Conservation (phyloP, 2,329 filamentous ascomycete genomes). For the Exophiala calicioides region DNA sequence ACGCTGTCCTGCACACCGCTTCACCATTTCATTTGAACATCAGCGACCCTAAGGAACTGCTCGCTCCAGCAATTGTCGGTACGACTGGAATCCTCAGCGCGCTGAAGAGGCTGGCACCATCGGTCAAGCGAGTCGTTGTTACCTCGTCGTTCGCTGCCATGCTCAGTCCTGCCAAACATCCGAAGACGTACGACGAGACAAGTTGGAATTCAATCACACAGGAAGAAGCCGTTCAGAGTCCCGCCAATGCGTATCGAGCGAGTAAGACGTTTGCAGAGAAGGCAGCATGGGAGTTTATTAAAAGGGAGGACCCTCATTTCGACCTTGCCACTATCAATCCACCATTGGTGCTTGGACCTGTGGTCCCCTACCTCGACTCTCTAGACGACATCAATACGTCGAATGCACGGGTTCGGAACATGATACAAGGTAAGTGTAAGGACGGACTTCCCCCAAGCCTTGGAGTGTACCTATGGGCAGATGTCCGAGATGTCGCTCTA, state of each 20-base stretch:
- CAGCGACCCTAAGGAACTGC: conserved; percentile 62
- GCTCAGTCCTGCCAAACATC: conserved; percentile 43
- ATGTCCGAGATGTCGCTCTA: conserved; percentile 52
- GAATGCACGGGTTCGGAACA: conserved; percentile 65
- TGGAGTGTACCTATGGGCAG: conserved; percentile 60
- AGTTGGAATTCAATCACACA: conserved; percentile 48
- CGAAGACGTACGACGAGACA: conserved; percentile 40
- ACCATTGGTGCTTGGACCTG: conserved; percentile 64
- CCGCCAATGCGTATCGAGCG: conserved; percentile 45
- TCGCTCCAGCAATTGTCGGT: conserved; percentile 64
- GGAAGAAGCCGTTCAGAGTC: conserved; percentile 41
- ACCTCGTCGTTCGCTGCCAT: conserved; percentile 71
- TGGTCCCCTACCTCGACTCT: conserved; percentile 64
- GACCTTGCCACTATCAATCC: conserved; percentile 63
- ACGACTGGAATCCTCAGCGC: conserved; percentile 64
- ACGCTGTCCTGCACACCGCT: conserved; percentile 73
- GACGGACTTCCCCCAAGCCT: conserved; percentile 43
- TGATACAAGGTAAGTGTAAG: conserved; percentile 28
- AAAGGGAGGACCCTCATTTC: conserved; percentile 59
- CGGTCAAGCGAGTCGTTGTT: conserved; percentile 71
- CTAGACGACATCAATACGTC: conserved; percentile 71
- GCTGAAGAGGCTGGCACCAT: conserved; percentile 61
- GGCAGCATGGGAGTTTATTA: conserved; percentile 66
- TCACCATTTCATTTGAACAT: conserved; percentile 75
- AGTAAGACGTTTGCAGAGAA: conserved; percentile 67